Evolutionary conservation across 768 basidiomycete species (phyloP).

Genomic region (Lepiota brunneoincarnata): DNA sequence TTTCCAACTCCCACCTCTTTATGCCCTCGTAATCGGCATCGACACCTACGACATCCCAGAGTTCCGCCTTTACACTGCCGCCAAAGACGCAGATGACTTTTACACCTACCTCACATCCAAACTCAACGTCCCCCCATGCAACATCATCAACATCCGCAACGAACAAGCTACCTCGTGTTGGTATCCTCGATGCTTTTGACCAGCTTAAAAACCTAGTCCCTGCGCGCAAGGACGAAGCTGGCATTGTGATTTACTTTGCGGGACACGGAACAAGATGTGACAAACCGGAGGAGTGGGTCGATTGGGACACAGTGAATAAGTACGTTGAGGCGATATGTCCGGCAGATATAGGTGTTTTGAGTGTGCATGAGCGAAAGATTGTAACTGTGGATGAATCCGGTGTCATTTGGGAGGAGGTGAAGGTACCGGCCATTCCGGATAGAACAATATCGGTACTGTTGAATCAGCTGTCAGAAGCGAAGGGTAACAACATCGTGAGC

Average conservation of each 20-base stretch:
- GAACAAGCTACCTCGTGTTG: slow-evolving; percentile 31
- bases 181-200: slow-evolving; percentile 30
- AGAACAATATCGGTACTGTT: slow-evolving; percentile 36
- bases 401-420: background rate
- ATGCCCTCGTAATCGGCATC: slow-evolving; percentile 44
- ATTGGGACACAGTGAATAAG: slow-evolving; percentile 23
- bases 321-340: slow-evolving; percentile 36
- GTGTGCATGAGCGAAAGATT: too few species aligned
- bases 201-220: slow-evolving; percentile 21
- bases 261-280: slow-evolving; percentile 38
- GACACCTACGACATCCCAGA: slow-evolving; percentile 28
- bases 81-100: slow-evolving; percentile 38
- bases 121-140: slow-evolving; percentile 26
- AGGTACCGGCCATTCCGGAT: slow-evolving; percentile 38
- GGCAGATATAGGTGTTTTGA: slow-evolving; percentile 22
- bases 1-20: slow-evolving; percentile 20
- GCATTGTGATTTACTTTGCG: slow-evolving; percentile 42
- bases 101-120: slow-evolving; percentile 26
- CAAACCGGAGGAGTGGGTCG: slow-evolving; percentile 27
- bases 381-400: background rate
- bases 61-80: slow-evolving; percentile 31
- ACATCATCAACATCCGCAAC: slow-evolving; percentile 37
- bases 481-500: slow-evolving; percentile 44
- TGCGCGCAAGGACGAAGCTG: slow-evolving; percentile 21
- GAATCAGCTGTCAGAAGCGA: slow-evolving; percentile 31